Base-by-base conservation (phyloP, 2,329 filamentous ascomycete species). In the Claviceps spartinae region DNA sequence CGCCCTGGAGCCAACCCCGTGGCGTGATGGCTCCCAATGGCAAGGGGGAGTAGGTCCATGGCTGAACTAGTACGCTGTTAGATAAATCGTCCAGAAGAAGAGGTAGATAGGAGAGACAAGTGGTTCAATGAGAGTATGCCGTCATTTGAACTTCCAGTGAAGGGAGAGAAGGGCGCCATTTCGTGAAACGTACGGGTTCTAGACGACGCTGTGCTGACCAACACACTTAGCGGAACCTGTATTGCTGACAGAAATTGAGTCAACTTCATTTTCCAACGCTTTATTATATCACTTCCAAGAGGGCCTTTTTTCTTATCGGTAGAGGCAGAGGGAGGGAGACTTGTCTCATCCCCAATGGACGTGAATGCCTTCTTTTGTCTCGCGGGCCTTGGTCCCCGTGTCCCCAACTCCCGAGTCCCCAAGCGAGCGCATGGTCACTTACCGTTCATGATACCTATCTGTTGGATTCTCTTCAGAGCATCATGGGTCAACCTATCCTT, bases 1-100 rank as follows among this genome's bases (percentile, higher is more conserved):
- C 71, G 30, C 74, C 71, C 22, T 65, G 61, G 5, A 81, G 66
- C 72, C 78, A 81, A 53, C 77, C 77, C 8, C 61, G 55, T 0
- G 78, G 69, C 48, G 67, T 72, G 47, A 79, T 69, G 3, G 70
- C 64, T n/a, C 75, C 75, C 14, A 79, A 62, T 0, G 74, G 67
- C 1, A 77, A 58, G 2, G 58, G 56, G 3, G 56, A 22, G 42
- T 54, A 58, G 0, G 22, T 30, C 58, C 57, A 60, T 52, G 58
- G 58, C 47, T 56, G 53, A 20, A 60, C 58, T 60, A 11, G 30
- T 34, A 34, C 11, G 30, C 30, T 4, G 30, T 34, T 11, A 43
- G 22, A 42, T 8, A 11, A 41, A 20, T 8, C 3, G 7, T 18
- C 5, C 1, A 22, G 6, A 43, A 13, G 6, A 22, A 43, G 41